Conservation (phyloP, 1,284 basidiomycete species). For the Cerrena zonata region DNA sequence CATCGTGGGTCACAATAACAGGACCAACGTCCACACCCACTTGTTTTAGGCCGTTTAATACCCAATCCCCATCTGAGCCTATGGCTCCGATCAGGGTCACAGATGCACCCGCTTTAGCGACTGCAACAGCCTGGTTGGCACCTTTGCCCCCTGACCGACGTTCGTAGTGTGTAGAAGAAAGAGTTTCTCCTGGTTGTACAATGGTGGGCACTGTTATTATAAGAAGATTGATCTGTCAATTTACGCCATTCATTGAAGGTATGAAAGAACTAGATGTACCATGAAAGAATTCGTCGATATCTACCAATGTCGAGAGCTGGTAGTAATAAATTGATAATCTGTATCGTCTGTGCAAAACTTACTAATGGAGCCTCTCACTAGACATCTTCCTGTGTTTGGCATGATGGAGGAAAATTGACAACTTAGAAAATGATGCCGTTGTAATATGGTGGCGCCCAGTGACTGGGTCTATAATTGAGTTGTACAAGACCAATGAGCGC, state of each 20-base stretch:
- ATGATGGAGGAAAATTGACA: too few species aligned
- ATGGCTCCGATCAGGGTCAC: conserved; percentile 46
- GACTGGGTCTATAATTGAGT: too few species aligned
- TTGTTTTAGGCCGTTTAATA: conserved; percentile 33
- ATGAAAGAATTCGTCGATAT: conserved; percentile 55
- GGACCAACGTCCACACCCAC: conserved; percentile 34
- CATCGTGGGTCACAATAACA: conserved; percentile 34
- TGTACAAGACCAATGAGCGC: too few species aligned
- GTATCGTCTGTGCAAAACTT: conserved; percentile 15
- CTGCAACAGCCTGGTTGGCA: conserved; percentile 54
- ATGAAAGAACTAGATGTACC: too few species aligned
- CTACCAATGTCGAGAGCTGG: conserved; percentile 29
- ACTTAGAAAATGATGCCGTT: too few species aligned
- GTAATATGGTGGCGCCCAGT: too few species aligned
- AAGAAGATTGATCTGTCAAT: too few species aligned
- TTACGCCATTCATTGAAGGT: too few species aligned
- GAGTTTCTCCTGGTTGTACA: conserved; percentile 50
- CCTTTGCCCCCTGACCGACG: conserved; percentile 53
- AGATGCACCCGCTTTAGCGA: conserved; percentile 41
- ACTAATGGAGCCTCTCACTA: conserved; percentile 54
- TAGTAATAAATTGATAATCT: neutral
- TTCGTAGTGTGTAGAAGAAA: conserved; percentile 43
- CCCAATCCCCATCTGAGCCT: conserved; percentile 42
- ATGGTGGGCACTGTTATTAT: conserved; percentile 51
- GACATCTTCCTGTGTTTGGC: conserved; percentile 23